A percentile compares a stretch with the other conserved stretches of the same genome.
phyloP scores from a whole-genome alignment of 805 yeast species.

The Saccharomycopsis sp. region DNA sequence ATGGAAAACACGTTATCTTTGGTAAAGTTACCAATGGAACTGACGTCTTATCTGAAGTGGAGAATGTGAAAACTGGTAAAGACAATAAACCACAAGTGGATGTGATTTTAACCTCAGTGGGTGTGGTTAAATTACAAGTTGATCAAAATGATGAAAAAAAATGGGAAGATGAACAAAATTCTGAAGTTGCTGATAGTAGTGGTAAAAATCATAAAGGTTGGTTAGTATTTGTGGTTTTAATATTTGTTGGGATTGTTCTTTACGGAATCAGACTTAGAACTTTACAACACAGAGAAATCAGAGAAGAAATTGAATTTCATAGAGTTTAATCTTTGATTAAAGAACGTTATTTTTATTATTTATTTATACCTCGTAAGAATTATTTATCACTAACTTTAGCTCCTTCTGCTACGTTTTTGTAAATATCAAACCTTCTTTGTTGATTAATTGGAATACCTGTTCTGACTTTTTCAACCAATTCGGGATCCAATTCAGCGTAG shows the following conservation, averaged over 20 bases:
- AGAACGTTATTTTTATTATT: too few species aligned
- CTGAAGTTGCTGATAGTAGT: not conserved
- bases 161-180: conserved; percentile 1
- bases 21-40: conserved; percentile 67
- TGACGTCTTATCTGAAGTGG: conserved; percentile 51
- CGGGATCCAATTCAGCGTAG: conserved; percentile 64
- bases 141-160: conserved; percentile 6
- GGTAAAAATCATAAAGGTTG: conserved; percentile 8
- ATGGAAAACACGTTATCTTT: conserved; percentile 63
- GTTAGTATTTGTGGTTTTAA: conserved; percentile 12
- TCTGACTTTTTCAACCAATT: conserved; percentile 44
- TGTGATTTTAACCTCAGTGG: conserved; percentile 27
- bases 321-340: too few species aligned
- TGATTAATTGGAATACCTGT: conserved; percentile 54
- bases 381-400: conserved; percentile 1
- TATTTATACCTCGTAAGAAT: too few species aligned
- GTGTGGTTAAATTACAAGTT: conserved; percentile 14
- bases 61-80: conserved; percentile 38
- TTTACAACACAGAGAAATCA: conserved; percentile 11
- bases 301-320: conserved; percentile 16
- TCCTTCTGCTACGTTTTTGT: conserved; percentile 10
- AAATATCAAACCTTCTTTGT: conserved; percentile 58
- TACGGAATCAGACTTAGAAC: conserved; percentile 15
- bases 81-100: conserved; percentile 34
- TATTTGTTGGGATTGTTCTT: conserved; percentile 9